phyloP scores from a whole-genome alignment of 2,329 filamentous ascomycete species.

The Fusarium humuli region DNA sequence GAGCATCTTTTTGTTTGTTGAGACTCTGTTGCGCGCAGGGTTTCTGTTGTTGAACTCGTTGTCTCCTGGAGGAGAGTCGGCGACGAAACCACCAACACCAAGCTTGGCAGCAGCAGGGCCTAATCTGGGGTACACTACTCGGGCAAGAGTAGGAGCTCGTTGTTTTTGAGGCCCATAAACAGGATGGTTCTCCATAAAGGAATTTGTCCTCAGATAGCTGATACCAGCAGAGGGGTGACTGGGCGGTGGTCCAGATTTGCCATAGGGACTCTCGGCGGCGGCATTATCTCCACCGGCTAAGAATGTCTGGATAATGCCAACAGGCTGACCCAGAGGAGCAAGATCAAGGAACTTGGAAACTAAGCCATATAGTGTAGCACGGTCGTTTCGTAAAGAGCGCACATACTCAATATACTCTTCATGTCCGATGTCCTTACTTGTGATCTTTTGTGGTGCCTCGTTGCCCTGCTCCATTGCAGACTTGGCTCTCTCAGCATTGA shows the following conservation, averaged over 20 bases:
- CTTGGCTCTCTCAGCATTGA: slow-evolving; percentile 54
- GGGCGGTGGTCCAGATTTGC: slow-evolving; percentile 65
- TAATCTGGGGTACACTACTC: slow-evolving; percentile 62
- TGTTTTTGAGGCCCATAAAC: slow-evolving; percentile 68
- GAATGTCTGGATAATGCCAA: slow-evolving; percentile 46
- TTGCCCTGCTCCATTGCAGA: slow-evolving; percentile 56
- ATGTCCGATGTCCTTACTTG: slow-evolving; percentile 58
- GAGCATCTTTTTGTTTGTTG: slow-evolving; percentile 44
- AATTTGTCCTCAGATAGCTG: slow-evolving; percentile 68
- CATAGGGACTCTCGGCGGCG: slow-evolving; percentile 58
- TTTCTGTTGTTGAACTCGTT: slow-evolving; percentile 55
- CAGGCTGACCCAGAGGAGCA: slow-evolving; percentile 59
- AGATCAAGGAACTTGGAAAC: slow-evolving; percentile 73
- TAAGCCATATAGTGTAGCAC: slow-evolving; percentile 62
- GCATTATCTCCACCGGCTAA: slow-evolving; percentile 42
- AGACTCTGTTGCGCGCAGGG: slow-evolving; percentile 25
- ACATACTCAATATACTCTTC: slow-evolving; percentile 64
- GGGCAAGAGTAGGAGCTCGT: slow-evolving; percentile 61
- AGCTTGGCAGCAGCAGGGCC: slow-evolving; percentile 55
- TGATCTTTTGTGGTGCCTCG: slow-evolving; percentile 45
- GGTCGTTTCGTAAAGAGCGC: slow-evolving; percentile 64
- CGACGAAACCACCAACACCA: slow-evolving; percentile 67
- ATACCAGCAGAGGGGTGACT: slow-evolving; percentile 73
- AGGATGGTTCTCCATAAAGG: slow-evolving; percentile 69
- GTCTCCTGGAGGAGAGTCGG: slow-evolving; percentile 56